Evolutionary conservation across 768 basidiomycete species (phyloP), one percentile per base, ranked within the genome.

Genomic region (Kwoniella newhampshirensis): DNA sequence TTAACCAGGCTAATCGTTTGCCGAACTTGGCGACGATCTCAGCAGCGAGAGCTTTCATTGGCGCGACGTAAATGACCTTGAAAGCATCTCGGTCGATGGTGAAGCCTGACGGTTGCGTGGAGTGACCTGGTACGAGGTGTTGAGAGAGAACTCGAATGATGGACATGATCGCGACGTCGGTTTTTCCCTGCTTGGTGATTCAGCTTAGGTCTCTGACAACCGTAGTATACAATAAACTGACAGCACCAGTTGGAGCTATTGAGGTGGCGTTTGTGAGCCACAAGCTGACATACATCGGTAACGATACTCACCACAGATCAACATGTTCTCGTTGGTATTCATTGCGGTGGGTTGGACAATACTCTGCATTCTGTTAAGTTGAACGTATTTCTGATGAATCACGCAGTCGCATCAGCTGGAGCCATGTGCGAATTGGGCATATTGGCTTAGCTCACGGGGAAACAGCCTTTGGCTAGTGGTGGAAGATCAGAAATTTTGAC

Each of bases 41-140:
- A 2, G 92, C 85, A 1, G 94, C 96, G 36, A 99, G 78, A 0
- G 96, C 96, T 74, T 99, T 99, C 91, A 99, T 98, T 0, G 96
- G 96, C 6, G 96, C 96, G 25, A 99, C 96, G 65, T 99, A 99
- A 44, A 99, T 92, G 60, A 99, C 86, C 77, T 99, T 98, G 81
- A 96, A 98, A 1, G 84, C 78, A 59, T 89, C 81, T 27, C 81
- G 80, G 57, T 84, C 74, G 52, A 94, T 87, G 84, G 66, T 41
- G 68, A 74, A 41, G 52, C 73, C 50, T 70, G 77, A 70, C 4
- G 71, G 60, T 35, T 66, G 53, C 27, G 58, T 49, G 25, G 59
- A 47, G 23, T 52, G 54, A 2, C 41, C 35, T 15, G 60, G 50
- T 23, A 54, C 3, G 42, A 81, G 74, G 73, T 94, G 83, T 67